A percentile compares a stretch with the other conserved stretches of the same genome.
These are phyloP conservation scores for Exophiala sideris DNA, from an alignment of 2,329 filamentous ascomycete genomes.

Conservation along the genomic window DNA sequence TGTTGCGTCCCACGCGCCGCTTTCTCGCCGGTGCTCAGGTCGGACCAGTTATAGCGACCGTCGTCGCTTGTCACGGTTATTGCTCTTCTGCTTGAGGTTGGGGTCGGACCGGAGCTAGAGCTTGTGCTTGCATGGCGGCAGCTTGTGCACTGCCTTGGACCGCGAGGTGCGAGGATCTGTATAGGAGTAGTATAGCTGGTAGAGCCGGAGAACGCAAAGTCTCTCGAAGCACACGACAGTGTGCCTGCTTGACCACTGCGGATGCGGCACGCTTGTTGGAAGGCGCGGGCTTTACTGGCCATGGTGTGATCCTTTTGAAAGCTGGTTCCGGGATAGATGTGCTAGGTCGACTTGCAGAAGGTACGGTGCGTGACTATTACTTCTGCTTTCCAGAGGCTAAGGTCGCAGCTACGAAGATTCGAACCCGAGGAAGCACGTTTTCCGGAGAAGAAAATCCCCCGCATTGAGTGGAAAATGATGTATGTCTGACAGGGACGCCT, in stretches of 20 bases:
- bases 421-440: too few species aligned
- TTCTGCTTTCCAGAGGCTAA: too few species aligned
- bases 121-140: slow-evolving; percentile 24
- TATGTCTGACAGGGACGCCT: too few species aligned
- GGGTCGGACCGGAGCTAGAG: slow-evolving; percentile 32
- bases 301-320: slow-evolving; percentile 15
- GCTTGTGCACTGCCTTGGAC: neutral
- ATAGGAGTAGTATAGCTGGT: neutral
- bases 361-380: too few species aligned
- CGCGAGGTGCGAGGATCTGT: neutral
- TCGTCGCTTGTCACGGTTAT: slow-evolving; percentile 86
- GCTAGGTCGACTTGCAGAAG: too few species aligned
- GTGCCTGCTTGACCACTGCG: neutral
- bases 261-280: slow-evolving; percentile 24
- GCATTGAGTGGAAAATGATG: too few species aligned
- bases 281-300: slow-evolving; percentile 21
- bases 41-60: slow-evolving; percentile 74
- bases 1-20: slow-evolving; percentile 82
- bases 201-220: neutral
- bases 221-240: neutral
- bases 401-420: too few species aligned
- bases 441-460: too few species aligned
- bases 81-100: slow-evolving; percentile 58
- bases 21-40: slow-evolving; percentile 74
- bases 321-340: too few species aligned